Base-by-base conservation (phyloP, 495 filamentous ascomycete species). In the Talaromyces liani region DNA sequence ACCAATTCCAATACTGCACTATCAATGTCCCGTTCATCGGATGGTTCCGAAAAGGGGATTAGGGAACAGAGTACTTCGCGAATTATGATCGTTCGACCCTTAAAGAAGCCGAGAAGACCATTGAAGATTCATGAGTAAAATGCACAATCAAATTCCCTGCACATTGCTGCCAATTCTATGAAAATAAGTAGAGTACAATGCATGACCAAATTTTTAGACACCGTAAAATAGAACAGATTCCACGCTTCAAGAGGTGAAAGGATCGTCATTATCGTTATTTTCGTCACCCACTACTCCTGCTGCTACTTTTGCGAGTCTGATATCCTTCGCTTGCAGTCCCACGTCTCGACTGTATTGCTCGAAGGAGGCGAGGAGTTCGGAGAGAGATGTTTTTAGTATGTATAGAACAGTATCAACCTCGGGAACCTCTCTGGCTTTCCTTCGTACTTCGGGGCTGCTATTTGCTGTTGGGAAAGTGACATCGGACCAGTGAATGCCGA, bases 401-500 rank as follows among this genome's bases (percentile, higher is more conserved):
- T 75, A 74, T 45, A 88, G 54, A 6, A 95, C 76, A 6, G 82
- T 77, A 8, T 91, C 83, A 31, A 92, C 85, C 61, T 89, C 86
- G 0, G 80, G 81, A 3, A 80, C 66, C 3, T 68, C 66, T 61
- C 80, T 72, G 14, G 79, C 74, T 34, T 70, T 68, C 5, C 69
- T 70, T 31, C 82, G 75, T 4, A 72, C 71, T 16, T 77, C 68
- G 6, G 79, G 75, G 16, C 56, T 58, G n/a, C 81, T 67, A 27
- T 65, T 76, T 4, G 81, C 71, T 0, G 79, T 69, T 4, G 76
- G 71, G 62, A 79, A 78, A 29, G 83, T 77, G 2, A 91, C 76
- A 73, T 98, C 93, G 2, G 91, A 93, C 92, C 93, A 97, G 75
- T 94, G 89, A 4, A 82, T 75, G 27, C 80, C 77, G 14, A 94